These are phyloP conservation scores for Pythium phragmitis DNA, from an alignment of 352 stramenopile genomes.

Conservation along the genomic window DNA sequence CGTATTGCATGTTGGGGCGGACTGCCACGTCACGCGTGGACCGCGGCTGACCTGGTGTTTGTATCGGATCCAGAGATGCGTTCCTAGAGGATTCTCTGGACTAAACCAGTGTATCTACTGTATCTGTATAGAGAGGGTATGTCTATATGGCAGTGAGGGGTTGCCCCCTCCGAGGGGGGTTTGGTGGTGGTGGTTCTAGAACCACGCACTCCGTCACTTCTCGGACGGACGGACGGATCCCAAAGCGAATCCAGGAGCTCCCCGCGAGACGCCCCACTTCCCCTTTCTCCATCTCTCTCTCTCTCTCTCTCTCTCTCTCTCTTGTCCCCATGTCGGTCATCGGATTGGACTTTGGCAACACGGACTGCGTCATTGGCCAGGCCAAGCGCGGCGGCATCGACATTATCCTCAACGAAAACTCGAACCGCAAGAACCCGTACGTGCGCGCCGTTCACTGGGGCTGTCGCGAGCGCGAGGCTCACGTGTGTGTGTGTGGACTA, in stretches of 20 bases:
- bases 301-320: constrained; percentile 14
- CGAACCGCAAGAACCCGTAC: constrained; percentile 97
- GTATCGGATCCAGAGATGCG: constrained; percentile 11
- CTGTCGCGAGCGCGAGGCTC: too few species aligned
- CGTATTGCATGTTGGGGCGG: not conserved
- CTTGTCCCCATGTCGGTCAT: constrained; percentile 93
- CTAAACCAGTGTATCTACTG: not conserved
- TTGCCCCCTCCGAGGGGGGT: not conserved
- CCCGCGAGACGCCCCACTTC: not conserved
- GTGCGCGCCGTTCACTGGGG: constrained; percentile 9
- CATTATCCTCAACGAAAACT: constrained; percentile 99
- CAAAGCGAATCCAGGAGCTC: not conserved
- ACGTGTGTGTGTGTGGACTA: constrained; percentile 19
- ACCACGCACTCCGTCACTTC: constrained; percentile 22
- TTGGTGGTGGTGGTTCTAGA: constrained; percentile 26
- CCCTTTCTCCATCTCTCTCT: constrained; percentile 10
- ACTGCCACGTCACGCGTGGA: not conserved
- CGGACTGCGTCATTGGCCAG: constrained; percentile 95
- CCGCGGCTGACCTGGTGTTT: constrained; percentile 3
- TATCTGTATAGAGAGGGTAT: constrained; percentile 23
- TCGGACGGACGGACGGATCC: not conserved
- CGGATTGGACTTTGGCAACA: constrained; percentile 96
- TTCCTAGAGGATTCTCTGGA: not conserved
- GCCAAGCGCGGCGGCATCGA: constrained; percentile 96
- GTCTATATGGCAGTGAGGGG: not conserved